Evolutionary conservation across 2,329 filamentous ascomycete species (phyloP).

Genomic region (Aspergillus calidoustus): DNA sequence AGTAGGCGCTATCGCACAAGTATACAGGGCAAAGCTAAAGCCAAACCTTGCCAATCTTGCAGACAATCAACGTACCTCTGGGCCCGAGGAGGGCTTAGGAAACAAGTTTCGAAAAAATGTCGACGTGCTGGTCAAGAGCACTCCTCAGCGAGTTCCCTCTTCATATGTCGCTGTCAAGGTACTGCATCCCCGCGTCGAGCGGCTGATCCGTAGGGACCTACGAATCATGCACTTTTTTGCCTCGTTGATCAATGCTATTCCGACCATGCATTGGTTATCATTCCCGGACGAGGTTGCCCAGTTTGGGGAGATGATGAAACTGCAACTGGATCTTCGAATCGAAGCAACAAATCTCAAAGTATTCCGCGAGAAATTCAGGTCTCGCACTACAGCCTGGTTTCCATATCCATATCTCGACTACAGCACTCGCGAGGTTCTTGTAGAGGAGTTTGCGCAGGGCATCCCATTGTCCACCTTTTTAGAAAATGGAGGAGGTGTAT

Average conservation of each 20-base stretch:
- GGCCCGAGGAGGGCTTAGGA: conserved; percentile 62
- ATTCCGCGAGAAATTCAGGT: conserved; percentile 89
- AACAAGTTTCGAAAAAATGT: conserved; percentile 79
- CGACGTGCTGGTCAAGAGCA: conserved; percentile 83
- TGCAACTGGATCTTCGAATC: conserved; percentile 94
- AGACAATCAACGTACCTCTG: conserved; percentile 58
- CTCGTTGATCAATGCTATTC: conserved; percentile 77
- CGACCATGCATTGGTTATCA: conserved; percentile 96
- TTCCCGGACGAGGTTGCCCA: conserved; percentile 91
- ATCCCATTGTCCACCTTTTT: conserved; percentile 90
- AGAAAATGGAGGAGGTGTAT: conserved; percentile 87
- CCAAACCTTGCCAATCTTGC: conserved; percentile 71
- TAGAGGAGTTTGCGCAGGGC: conserved; percentile 95
- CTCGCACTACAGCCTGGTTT: conserved; percentile 92
- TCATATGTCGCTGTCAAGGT: conserved; percentile 96
- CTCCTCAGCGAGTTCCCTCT: conserved; percentile 82
- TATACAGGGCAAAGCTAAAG: conserved; percentile 93
- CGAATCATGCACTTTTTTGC: conserved; percentile 96
- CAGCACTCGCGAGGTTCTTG: conserved; percentile 86
- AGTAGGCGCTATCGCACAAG: conserved; percentile 94
- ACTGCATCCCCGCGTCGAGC: conserved; percentile 87
- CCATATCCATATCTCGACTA: conserved; percentile 92
- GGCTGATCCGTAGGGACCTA: conserved; percentile 85
- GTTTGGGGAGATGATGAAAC: conserved; percentile 97
- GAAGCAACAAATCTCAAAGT: conserved; percentile 85